Base-by-base conservation (phyloP, 305 asterid species). In the Petunia hybrid region DNA sequence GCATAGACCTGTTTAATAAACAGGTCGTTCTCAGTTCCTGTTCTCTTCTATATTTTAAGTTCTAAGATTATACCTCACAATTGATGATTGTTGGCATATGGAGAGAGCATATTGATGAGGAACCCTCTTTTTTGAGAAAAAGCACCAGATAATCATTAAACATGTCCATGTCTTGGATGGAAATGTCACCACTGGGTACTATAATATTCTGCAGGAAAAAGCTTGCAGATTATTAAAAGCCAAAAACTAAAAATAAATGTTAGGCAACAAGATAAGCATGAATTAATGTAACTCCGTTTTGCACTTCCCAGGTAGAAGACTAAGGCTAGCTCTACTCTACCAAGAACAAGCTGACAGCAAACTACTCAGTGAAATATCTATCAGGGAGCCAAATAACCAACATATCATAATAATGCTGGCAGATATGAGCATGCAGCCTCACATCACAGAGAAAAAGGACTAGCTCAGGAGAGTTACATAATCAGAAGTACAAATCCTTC, bases 81-180 rank as follows among this genome's bases (percentile, higher is more conserved):
- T 81, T 83, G 46, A 77, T 63, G 83, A 82, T 85, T 76, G 84
- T 82, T 74, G 89, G 91, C 89, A 95, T 71, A 80, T 87, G 55
- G 76, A 95, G 82, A 62, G 98, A 95, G 85, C 99, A 92, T 77
- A 92, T 89, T 5, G 87, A 84, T 63, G 97, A 90, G 16, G 91
- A 87, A 76, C 97, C 98, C 40, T 82, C 87, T 88, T 85, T 93
- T 89, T 88, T 91, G 71, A 94, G 88, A 70, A 83, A 91, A 87
- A 95, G 97, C 83, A 95, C 97, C 81, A 95, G 85, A 81, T 94
- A 92, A 45, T 85, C 92, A 14, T 89, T 81, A 89, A 88, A 94
- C 80, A 95, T 91, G 86, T 94, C 99, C 98, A 95, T 91, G 86
- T 95, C 98, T 82, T 89, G 89, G 83, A 95, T 85, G 88, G 82